Evolutionary conservation across 345 rosid genomes (phyloP), one percentile per base, ranked within the genome.

Genomic region (Rhodamnia argentea): DNA sequence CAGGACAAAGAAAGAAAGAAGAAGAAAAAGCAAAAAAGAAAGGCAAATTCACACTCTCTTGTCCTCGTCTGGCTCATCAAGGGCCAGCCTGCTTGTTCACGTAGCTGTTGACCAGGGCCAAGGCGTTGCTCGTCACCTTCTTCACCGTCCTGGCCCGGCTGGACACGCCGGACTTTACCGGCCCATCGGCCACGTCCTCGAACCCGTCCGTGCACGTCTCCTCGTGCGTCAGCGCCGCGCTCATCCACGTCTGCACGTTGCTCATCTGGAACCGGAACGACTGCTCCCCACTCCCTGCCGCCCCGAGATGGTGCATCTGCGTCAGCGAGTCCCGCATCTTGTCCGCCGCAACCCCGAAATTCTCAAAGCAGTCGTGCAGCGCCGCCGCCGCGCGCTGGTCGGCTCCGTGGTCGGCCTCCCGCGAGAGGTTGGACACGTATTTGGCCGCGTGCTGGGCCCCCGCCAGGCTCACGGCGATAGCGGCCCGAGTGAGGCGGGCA

Each of bases 171-270:
- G 90, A 47, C 90, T 93, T 91, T 87, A 89, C 87, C 74, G 87
- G 90, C 11, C 92, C 89, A 5, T 95, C 98, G 6, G 86, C 90
- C 84, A 93, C 90, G 82, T 90, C 96, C 64, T 90, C 94, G 27
- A 96, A 92, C 82, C 99, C 99, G 75, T 96, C 99, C 59, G 93
- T 92, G 55, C 99, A 96, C 47, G 96, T 95, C 83, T 96, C 98
- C 91, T 94, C 93, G 85, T 96, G 92, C 47, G 98, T 96, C 89
- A 96, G 83, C 13, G 98, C 96, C 0, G 99, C 95, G 90, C 99
- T 96, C 93, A 96, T 95, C 99, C 99, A 96, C 75, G 98, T 96
- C 89, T 94, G 91, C 51, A 96, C 98, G 88, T 96, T 96, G 64
- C 96, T 93, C 93, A 96, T 91, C 87, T 90, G 93, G 88, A 95